These are phyloP conservation scores for Botrytis byssoidea DNA, from an alignment of 2,329 filamentous ascomycete genomes.

Conservation along the genomic window DNA sequence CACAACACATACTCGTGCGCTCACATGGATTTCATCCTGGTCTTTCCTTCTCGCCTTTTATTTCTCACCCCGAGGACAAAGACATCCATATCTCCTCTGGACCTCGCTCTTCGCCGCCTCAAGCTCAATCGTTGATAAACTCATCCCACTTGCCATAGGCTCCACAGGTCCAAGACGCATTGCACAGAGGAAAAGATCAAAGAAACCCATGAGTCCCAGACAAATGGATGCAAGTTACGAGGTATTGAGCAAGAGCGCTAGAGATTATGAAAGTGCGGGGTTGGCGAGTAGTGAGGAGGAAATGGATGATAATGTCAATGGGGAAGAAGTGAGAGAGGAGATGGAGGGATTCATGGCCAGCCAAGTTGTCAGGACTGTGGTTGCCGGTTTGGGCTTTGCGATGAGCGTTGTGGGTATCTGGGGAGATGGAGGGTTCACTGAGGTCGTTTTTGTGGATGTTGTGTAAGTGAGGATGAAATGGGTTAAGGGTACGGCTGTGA, in stretches of 20 bases:
- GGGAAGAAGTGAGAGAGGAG: slow-evolving; percentile 58
- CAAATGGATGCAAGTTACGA: slow-evolving; percentile 71
- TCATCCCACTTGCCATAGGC: slow-evolving; percentile 26
- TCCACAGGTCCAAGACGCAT: slow-evolving; percentile 10
- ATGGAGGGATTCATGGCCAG: slow-evolving; percentile 56
- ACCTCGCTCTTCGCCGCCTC: slow-evolving; percentile 66
- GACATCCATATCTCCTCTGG: slow-evolving; percentile 90
- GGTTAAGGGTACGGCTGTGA: neutral
- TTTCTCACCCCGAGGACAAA: slow-evolving; percentile 69
- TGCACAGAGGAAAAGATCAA: slow-evolving; percentile 32
- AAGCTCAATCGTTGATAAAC: slow-evolving; percentile 45
- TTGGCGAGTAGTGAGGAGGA: slow-evolving; percentile 48
- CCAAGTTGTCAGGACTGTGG: slow-evolving; percentile 53
- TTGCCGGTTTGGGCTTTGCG: slow-evolving; percentile 57
- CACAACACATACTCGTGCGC: slow-evolving; percentile 62
- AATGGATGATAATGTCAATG: slow-evolving; percentile 49
- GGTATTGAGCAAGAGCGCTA: slow-evolving; percentile 49
- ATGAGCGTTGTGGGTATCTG: slow-evolving; percentile 65
- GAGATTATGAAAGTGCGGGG: slow-evolving; percentile 51
- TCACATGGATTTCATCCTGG: slow-evolving; percentile 66
- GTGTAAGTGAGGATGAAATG: neutral
- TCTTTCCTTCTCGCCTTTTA: slow-evolving; percentile 76
- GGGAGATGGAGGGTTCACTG: slow-evolving; percentile 55
- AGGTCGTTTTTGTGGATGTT: slow-evolving; percentile 31
- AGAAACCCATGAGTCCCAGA: slow-evolving; percentile 17